Conservation (phyloP, 1,284 basidiomycete species). For the Moesziomyces globuligerus region DNA sequence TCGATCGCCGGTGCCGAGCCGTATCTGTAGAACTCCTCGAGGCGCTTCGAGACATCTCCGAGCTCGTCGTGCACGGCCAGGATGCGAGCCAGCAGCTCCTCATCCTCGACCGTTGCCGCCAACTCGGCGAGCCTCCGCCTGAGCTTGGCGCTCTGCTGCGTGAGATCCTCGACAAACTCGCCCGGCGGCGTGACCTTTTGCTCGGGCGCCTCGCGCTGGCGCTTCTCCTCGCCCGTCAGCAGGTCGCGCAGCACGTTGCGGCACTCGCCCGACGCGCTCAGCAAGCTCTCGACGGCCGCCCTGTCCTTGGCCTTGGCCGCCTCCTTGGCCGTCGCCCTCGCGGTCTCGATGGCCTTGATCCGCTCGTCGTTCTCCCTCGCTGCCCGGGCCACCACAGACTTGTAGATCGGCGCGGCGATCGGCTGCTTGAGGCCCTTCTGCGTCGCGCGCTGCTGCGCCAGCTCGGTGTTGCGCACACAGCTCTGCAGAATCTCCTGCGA, state of each 20-base stretch:
- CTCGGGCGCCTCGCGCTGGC: conserved; percentile 34
- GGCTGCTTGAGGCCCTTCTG: conserved; percentile 52
- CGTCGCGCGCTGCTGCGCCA: conserved; percentile 49
- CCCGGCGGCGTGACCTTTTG: conserved; percentile 24
- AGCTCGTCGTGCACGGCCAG: conserved; percentile 55
- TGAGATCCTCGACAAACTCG: conserved; percentile 53
- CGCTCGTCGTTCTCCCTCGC: conserved; percentile 56
- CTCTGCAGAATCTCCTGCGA: conserved; percentile 73
- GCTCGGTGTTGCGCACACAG: conserved; percentile 75
- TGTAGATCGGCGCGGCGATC: conserved; percentile 62
- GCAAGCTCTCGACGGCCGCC: conserved; percentile 19
- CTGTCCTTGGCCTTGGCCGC: conserved; percentile 26
- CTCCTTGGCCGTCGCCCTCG: conserved; percentile 20
- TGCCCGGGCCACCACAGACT: conserved; percentile 54
- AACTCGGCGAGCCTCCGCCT: conserved; percentile 27
- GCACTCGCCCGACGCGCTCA: conserved; percentile 43
- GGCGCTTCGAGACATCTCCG: conserved; percentile 33
- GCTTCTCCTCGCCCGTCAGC: conserved; percentile 44
- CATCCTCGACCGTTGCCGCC: conserved; percentile 31
- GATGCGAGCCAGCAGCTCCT: conserved; percentile 21
- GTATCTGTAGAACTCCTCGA: conserved; percentile 41
- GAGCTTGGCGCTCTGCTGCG: conserved; percentile 42
- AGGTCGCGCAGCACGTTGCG: conserved; percentile 43
- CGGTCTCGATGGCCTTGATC: conserved; percentile 37
- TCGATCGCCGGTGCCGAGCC: conserved; percentile 12